A percentile compares a stretch with the other conserved stretches of the same genome.
phyloP scores from a whole-genome alignment of 2,329 filamentous ascomycete species.

The Penicillium fuscoglaucum region DNA sequence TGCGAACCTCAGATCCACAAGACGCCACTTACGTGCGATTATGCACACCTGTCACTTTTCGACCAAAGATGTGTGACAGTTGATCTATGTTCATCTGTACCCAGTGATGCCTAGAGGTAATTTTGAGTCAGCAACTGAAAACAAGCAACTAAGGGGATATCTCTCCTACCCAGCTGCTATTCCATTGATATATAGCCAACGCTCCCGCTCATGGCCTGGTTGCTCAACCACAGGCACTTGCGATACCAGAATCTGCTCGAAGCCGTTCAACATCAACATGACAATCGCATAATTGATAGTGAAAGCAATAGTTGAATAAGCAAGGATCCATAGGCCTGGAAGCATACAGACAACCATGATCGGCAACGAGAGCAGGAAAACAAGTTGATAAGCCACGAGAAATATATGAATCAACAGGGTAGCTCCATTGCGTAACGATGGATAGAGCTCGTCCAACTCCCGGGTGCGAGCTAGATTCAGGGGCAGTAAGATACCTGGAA shows the following conservation, averaged over 20 bases:
- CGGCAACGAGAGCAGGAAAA: slow-evolving; percentile 61
- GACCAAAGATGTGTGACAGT: slow-evolving; percentile 69
- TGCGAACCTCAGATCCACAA: neutral
- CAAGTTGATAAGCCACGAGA: slow-evolving; percentile 59
- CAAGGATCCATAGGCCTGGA: slow-evolving; percentile 34
- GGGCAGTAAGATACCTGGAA: slow-evolving; percentile 64
- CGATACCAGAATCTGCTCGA: slow-evolving; percentile 52
- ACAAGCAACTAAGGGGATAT: slow-evolving; percentile 42
- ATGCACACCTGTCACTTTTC: slow-evolving; percentile 71
- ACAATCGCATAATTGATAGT: slow-evolving; percentile 33
- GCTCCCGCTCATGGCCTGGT: slow-evolving; percentile 58
- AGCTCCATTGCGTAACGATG: slow-evolving; percentile 57
- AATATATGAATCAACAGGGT: slow-evolving; percentile 60
- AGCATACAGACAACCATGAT: slow-evolving; percentile 48
- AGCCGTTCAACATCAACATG: slow-evolving; percentile 40
- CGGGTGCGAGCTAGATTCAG: slow-evolving; percentile 54
- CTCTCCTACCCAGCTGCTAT: slow-evolving; percentile 48
- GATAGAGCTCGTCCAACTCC: slow-evolving; percentile 64
- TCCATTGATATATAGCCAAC: slow-evolving; percentile 81
- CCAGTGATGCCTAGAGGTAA: slow-evolving; percentile 48
- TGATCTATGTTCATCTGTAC: slow-evolving; percentile 70
- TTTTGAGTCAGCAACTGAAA: slow-evolving; percentile 8
- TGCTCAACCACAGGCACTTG: slow-evolving; percentile 17
- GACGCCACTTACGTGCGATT: slow-evolving; percentile 61
- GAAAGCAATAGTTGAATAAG: slow-evolving; percentile 32